phyloP scores from a whole-genome alignment of 495 filamentous ascomycete species.

The Aspergillus nanangensis region DNA sequence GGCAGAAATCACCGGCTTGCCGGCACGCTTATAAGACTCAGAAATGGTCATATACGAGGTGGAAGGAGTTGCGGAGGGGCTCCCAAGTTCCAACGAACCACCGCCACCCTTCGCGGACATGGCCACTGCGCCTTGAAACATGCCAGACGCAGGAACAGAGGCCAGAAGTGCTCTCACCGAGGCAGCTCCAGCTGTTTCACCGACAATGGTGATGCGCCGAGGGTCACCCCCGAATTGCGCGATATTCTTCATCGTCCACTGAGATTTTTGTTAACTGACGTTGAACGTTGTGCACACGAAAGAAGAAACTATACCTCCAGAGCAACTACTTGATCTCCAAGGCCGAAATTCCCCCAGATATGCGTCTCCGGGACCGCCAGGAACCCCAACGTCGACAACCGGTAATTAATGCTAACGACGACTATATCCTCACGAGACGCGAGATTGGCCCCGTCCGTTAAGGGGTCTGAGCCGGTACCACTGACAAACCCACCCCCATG shows the following conservation, averaged over 20 bases:
- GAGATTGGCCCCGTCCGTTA: slow-evolving; percentile 31
- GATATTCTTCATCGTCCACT: slow-evolving; percentile 31
- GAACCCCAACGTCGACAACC: slow-evolving; percentile 34
- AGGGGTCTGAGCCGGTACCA: slow-evolving; percentile 27
- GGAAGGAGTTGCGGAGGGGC: slow-evolving; percentile 36
- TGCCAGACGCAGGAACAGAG: slow-evolving; percentile 26
- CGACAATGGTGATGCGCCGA: slow-evolving; percentile 13
- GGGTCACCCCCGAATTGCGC: slow-evolving; percentile 33
- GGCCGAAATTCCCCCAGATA: slow-evolving; percentile 27
- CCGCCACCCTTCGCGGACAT: slow-evolving; percentile 40
- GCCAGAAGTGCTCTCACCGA: slow-evolving; percentile 15
- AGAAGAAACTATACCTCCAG: slow-evolving; percentile 24
- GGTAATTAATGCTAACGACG: slow-evolving; percentile 35
- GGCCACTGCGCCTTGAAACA: slow-evolving; percentile 35
- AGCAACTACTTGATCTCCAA: slow-evolving; percentile 30
- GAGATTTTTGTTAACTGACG: slow-evolving; percentile 4
- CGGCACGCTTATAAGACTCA: slow-evolving; percentile 31
- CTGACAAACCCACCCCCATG: slow-evolving; percentile 37
- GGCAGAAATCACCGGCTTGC: slow-evolving; percentile 29
- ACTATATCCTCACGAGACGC: slow-evolving; percentile 38
- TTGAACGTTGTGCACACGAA: neutral
- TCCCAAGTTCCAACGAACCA: slow-evolving; percentile 23
- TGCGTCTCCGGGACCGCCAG: slow-evolving; percentile 21
- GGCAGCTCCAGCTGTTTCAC: slow-evolving; percentile 17
- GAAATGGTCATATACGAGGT: slow-evolving; percentile 33